A percentile compares a stretch with the other conserved stretches of the same genome.
Conservation (phyloP, 208 protist species). For the Sergeia podlipaevii region DNA sequence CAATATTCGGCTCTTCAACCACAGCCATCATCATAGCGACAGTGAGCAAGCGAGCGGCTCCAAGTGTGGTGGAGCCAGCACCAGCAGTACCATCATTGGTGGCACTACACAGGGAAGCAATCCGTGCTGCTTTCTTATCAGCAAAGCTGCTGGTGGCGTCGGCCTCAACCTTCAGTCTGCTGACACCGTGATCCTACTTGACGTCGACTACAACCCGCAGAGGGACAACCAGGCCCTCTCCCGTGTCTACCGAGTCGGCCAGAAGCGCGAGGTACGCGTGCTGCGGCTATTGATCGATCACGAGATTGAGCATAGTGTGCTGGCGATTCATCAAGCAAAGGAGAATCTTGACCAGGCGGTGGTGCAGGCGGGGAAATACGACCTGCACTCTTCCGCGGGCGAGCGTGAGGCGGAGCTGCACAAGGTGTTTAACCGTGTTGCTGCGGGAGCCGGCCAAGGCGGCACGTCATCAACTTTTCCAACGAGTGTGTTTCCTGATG, state of each 20-base stretch:
- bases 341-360: constrained; percentile 34
- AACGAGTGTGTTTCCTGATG: no score
- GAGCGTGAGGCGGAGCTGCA: constrained; percentile 41
- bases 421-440: constrained; percentile 13
- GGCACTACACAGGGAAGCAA: not conserved
- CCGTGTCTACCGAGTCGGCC: constrained; percentile 95
- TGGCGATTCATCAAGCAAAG: constrained; percentile 39
- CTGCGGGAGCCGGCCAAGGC: not conserved
- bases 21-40: not conserved
- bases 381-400: constrained; percentile 30
- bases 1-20: constrained; percentile 86
- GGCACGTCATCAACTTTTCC: no score
- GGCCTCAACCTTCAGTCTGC: constrained; percentile 96
- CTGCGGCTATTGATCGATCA: constrained; percentile 86
- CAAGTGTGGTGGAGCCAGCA: not conserved
- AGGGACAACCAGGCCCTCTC: constrained; percentile 95
- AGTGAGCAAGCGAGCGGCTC: not conserved
- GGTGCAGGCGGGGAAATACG: constrained; percentile 41
- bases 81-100: not conserved
- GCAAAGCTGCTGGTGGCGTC: constrained; percentile 94
- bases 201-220: constrained; percentile 96
- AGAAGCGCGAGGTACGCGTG: constrained; percentile 92
- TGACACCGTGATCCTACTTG: constrained; percentile 96
- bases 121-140: constrained; percentile 89
- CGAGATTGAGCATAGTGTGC: constrained; percentile 22